Conservation (phyloP, 352 stramenopile species). For the Globisporangium nunn region DNA sequence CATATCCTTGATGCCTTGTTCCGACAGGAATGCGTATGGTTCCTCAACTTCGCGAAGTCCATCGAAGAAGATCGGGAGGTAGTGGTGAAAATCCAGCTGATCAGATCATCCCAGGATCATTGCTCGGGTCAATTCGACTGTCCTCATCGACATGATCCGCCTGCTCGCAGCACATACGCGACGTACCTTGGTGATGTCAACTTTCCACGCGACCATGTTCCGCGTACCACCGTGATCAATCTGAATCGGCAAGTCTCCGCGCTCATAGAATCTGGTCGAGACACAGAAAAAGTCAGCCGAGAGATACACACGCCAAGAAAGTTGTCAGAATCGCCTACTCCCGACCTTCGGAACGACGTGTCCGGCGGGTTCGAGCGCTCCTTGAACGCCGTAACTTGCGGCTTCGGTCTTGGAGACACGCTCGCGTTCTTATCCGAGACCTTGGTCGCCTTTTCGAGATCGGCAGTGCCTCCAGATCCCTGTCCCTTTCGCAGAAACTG, state of each 20-base stretch:
- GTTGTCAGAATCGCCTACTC: neutral
- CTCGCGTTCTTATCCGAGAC: conserved; percentile 31
- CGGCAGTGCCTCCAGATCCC: conserved; percentile 77
- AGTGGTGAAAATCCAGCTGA: conserved; percentile 97
- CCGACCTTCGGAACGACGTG: conserved; percentile 66
- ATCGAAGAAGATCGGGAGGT: conserved; percentile 98
- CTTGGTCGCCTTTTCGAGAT: conserved; percentile 54
- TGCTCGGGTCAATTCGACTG: neutral
- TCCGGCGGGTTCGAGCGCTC: conserved; percentile 92
- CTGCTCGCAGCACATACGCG: neutral
- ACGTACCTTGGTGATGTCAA: conserved; percentile 88
- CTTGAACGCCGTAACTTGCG: conserved; percentile 80
- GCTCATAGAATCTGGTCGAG: conserved; percentile 80
- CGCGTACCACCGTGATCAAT: conserved; percentile 94
- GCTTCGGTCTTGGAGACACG: conserved; percentile 39
- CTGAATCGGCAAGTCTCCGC: conserved; percentile 94
- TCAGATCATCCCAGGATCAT: conserved; percentile 1
- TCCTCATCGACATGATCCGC: neutral
- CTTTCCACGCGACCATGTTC: conserved; percentile 97
- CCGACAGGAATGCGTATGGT: conserved; percentile 94
- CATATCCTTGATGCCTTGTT: conserved; percentile 97
- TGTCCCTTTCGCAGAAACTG: conserved; percentile 89
- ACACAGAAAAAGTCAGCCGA: neutral
- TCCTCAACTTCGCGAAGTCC: conserved; percentile 94
- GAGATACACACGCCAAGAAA: neutral